Evolutionary conservation across 2,329 filamentous ascomycete genomes (phyloP).

Genomic region (Aspergillus puulaauensis): DNA sequence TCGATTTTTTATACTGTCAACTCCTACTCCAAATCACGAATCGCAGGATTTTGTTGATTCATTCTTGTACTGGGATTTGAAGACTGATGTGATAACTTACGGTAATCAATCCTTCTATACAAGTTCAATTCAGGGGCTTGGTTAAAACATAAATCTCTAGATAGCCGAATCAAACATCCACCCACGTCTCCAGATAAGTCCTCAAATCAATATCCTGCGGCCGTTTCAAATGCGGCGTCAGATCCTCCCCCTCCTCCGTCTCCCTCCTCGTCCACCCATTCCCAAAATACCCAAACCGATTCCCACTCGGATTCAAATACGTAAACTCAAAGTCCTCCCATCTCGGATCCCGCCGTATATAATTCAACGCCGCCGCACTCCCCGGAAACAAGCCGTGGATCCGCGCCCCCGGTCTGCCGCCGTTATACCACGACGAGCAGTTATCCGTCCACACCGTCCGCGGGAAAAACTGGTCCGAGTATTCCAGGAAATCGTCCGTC

Average conservation of each 20-base stretch:
- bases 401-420: constrained; percentile 59
- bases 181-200: constrained; percentile 69
- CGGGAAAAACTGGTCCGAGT: constrained; percentile 51
- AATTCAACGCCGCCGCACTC: constrained; percentile 62
- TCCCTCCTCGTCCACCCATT: constrained; percentile 67
- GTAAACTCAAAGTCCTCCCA: constrained; percentile 62
- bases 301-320: constrained; percentile 44
- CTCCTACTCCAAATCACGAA: no score
- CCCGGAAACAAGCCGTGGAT: constrained; percentile 72
- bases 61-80: not conserved
- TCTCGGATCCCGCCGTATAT: constrained; percentile 55
- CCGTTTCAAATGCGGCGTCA: constrained; percentile 63
- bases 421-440: constrained; percentile 73
- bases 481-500: constrained; percentile 55
- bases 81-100: no score
- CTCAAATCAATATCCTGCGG: constrained; percentile 60
- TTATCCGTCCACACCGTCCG: constrained; percentile 53
- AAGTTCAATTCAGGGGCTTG: no score
- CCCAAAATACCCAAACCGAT: constrained; percentile 59
- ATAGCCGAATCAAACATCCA: constrained; percentile 41
- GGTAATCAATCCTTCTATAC: not conserved
- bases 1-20: no score
- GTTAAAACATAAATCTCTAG: not conserved
- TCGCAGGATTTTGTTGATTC: no score
- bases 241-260: constrained; percentile 53